Evolutionary conservation across 305 asterid species (phyloP).

Genomic region (Fraxinus velutina): DNA sequence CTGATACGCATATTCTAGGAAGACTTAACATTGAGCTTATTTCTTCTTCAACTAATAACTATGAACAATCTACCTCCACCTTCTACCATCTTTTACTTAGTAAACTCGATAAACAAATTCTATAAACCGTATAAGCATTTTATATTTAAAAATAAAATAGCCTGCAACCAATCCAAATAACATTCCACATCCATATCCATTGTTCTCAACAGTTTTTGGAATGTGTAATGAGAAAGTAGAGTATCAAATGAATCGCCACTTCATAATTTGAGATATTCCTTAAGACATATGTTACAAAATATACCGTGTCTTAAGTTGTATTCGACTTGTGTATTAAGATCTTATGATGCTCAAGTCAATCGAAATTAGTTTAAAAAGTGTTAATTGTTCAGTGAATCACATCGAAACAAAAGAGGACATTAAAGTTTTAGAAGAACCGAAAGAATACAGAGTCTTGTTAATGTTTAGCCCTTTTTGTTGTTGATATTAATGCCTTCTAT

Average conservation of each 20-base stretch:
- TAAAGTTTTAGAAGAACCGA: not conserved
- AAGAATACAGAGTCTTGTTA: not conserved
- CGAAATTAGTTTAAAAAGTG: not conserved
- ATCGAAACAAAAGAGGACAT: not conserved
- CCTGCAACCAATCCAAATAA: not conserved
- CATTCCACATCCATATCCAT: too few relatives aligned
- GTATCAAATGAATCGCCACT: not conserved
- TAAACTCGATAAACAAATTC: not conserved
- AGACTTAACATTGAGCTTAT: too few relatives aligned
- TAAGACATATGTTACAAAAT: not conserved
- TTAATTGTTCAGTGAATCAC: not conserved
- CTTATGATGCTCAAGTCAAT: not conserved
- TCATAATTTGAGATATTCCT: not conserved
- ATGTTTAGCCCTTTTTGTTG: not conserved
- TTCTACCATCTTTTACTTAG: too few relatives aligned
- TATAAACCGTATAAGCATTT: constrained; percentile 5
- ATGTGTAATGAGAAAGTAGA: not conserved
- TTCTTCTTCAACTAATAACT: too few relatives aligned
- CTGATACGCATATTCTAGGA: too few relatives aligned
- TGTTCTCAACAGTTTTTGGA: not conserved
- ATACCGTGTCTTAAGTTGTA: too few relatives aligned
- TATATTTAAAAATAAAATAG: not conserved
- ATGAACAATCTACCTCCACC: too few relatives aligned
- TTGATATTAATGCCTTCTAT: not conserved
- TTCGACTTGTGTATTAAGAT: too few relatives aligned